Evolutionary conservation across 306 rosid species (phyloP).

Genomic region (Lagenaria siceraria): DNA sequence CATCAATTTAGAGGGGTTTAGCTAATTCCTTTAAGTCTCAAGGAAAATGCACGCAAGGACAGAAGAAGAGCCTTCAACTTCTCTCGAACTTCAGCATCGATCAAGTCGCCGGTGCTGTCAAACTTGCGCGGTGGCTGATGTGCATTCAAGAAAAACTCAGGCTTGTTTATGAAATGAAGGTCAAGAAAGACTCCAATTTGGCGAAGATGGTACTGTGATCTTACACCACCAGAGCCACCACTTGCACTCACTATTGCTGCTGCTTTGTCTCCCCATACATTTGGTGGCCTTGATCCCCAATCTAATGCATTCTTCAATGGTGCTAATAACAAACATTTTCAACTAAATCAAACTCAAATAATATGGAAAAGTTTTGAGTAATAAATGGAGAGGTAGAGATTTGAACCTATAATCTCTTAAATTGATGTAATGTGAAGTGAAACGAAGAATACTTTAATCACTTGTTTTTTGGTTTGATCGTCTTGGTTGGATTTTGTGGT

Average conservation of each 20-base stretch:
- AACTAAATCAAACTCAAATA: not conserved
- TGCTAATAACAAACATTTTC: conserved; percentile 10
- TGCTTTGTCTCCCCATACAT: conserved; percentile 72
- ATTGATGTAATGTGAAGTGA: too few species aligned
- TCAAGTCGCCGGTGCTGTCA: conserved; percentile 47
- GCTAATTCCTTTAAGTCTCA: conserved; percentile 25
- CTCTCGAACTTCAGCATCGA: conserved; percentile 33
- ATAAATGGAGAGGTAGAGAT: not conserved
- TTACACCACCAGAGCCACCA: conserved; percentile 61
- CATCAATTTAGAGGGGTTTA: not conserved
- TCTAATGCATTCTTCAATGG: conserved; percentile 73
- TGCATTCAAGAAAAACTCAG: conserved; percentile 58
- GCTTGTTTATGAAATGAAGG: conserved; percentile 88
- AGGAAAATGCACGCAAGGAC: conserved; percentile 37
- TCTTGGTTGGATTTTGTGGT: too few species aligned
- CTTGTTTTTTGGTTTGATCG: too few species aligned
- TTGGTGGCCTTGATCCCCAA: conserved; percentile 76
- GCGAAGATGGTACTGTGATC: conserved; percentile 77
- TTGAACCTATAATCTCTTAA: too few species aligned
- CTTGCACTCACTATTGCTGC: conserved; percentile 86
- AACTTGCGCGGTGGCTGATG: conserved; percentile 65
- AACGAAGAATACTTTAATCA: too few species aligned
- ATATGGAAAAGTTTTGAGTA: not conserved
- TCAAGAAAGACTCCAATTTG: conserved; percentile 72
- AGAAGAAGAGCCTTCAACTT: conserved; percentile 40